Base-by-base conservation (phyloP, 805 yeast genomes). In the Saccharomycopsis vini region DNA sequence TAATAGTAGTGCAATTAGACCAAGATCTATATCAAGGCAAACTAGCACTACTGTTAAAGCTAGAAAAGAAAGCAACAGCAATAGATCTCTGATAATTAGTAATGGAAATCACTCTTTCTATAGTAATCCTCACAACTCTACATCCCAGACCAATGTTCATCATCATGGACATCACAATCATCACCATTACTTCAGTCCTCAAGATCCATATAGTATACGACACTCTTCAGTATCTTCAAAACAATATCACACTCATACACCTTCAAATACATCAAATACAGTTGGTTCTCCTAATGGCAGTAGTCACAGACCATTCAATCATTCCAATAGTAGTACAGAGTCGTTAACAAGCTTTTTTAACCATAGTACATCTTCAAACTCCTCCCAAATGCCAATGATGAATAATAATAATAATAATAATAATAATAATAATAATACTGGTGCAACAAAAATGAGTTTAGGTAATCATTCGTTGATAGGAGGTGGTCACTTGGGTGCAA, bases 131-230 rank as follows among this genome's bases (percentile, higher is more conserved):
- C 38, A 32, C 18, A 20, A 34, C n/a, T 23, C 39, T 6, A 22
- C 22, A 5, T 33, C 36, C 15, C 23, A 16, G 22, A 16, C 36
- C 3, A 42, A 41, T 35, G 22, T 47, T 19, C 51, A 47, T 37
- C 49, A 47, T 42, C 45, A 47, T 36, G 51, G 51, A 3, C 51
- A 47, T 33, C 51, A 47, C 28, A 19, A 36, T 12, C 51, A 47
- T 32, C 51, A 47, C 33, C 51, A 47, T 39, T 47, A 47, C 36
- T 20, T 29, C 29, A 31, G 26, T 16, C 9, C 39, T 12, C 43
- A 46, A 24, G 49, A 46, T 28, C 49, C 49, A 12, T 46, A 46
- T 30, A 21, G 43, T 15, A 16, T 37, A 2, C 31, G 39, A 15
- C 45, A 42, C 28, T 19, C 34, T 10, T 20, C 19, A 13, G 26